Conservation (phyloP, 371 early-diverging fungal species). For the Mortierella sp. region DNA sequence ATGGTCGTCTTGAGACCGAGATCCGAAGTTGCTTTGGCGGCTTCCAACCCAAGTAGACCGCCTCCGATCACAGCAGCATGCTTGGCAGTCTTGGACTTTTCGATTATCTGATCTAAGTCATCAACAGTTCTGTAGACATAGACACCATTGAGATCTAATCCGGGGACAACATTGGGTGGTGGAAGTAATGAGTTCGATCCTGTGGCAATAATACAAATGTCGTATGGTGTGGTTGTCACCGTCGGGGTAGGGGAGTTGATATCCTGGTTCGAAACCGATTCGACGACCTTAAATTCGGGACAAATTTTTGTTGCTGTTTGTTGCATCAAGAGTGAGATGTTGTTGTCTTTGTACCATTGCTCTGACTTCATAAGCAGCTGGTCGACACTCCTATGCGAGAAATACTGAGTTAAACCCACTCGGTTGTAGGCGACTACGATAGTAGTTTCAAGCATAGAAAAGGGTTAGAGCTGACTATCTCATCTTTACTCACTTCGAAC, state of each 20-base stretch:
- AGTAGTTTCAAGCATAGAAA: slow-evolving; percentile 7
- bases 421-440: slow-evolving; percentile 64
- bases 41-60: slow-evolving; percentile 76
- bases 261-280: slow-evolving; percentile 25
- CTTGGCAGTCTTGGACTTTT: slow-evolving; percentile 56
- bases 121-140: slow-evolving; percentile 75
- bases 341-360: slow-evolving; percentile 64
- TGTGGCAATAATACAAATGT: slow-evolving; percentile 69
- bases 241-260: slow-evolving; percentile 27
- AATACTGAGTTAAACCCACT: slow-evolving; percentile 74
- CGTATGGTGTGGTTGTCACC: slow-evolving; percentile 60
- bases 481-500: neutral
- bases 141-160: slow-evolving; percentile 57
- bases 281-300: slow-evolving; percentile 27
- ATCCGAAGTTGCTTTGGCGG: slow-evolving; percentile 71
- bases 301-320: slow-evolving; percentile 61
- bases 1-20: slow-evolving; percentile 64
- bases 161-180: slow-evolving; percentile 48
- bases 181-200: slow-evolving; percentile 71
- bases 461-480: neutral
- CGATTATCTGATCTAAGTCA: slow-evolving; percentile 65
- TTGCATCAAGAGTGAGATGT: slow-evolving; percentile 54
- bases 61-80: slow-evolving; percentile 67
- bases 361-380: slow-evolving; percentile 58
- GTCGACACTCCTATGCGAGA: slow-evolving; percentile 62